Percentiles rank a stretch among this genome's conserved stretches.
Conservation (phyloP, 2,329 filamentous ascomycete species). For the Fusarium equiseti region DNA sequence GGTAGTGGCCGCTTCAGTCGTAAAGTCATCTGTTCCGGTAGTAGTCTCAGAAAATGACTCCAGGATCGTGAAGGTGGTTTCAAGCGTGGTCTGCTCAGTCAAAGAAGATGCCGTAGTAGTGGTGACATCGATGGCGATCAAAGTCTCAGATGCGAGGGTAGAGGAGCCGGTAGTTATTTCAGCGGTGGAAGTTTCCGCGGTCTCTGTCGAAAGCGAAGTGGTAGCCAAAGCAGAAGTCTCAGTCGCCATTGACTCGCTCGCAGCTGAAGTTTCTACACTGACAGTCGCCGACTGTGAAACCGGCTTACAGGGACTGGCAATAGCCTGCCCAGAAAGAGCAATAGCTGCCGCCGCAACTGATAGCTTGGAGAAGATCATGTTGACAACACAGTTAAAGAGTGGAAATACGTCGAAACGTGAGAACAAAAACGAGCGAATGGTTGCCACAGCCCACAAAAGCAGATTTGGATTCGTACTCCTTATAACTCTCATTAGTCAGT, state of each 20-base stretch:
- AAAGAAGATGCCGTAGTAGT: not conserved
- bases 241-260: not conserved
- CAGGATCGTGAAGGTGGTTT: not conserved
- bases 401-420: not conserved
- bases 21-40: not conserved
- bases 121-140: rapidly evolving
- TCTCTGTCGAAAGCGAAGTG: slow-evolving; percentile 47
- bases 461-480: not conserved
- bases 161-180: not conserved
- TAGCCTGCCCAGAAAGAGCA: not conserved
- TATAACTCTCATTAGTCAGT: not conserved
- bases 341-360: not conserved
- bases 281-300: not conserved
- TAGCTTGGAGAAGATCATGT: slow-evolving; percentile 15
- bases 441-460: too few relatives aligned
- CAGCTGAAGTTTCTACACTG: not conserved
- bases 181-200: not conserved
- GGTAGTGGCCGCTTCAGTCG: not conserved
- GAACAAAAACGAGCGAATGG: not conserved
- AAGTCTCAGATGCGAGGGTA: not conserved
- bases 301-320: not conserved
- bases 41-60: not conserved
- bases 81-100: not conserved
- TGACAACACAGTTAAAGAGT: not conserved
- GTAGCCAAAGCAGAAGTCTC: not conserved